Evolutionary conservation across 2,329 filamentous ascomycete genomes (phyloP).

Genomic region (Seiridium cupressi): DNA sequence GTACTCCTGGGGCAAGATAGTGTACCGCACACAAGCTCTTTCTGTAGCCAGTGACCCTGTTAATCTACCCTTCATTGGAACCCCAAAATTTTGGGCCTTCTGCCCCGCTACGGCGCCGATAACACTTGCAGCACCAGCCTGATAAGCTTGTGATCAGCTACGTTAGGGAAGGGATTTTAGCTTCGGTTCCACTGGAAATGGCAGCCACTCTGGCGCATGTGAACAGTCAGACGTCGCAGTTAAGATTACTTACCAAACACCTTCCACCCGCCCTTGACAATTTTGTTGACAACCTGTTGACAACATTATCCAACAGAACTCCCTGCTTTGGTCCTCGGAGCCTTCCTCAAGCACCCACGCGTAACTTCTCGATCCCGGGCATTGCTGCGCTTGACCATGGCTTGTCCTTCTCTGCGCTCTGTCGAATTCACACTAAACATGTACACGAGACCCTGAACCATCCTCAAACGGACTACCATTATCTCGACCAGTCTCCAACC

Average conservation of each 20-base stretch:
- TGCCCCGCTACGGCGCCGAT: constrained; percentile 11
- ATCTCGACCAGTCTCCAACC: too few species aligned
- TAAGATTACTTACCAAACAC: background rate
- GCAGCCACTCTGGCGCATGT: background rate
- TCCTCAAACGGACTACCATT: constrained; percentile 9
- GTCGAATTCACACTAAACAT: background rate
- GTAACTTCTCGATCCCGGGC: background rate
- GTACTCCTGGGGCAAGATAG: background rate
- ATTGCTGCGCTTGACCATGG: constrained; percentile 13
- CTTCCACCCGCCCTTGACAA: too few species aligned
- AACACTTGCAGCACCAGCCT: background rate
- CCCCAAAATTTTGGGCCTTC: constrained; percentile 10
- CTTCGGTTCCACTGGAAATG: background rate
- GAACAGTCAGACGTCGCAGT: background rate
- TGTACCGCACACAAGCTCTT: background rate
- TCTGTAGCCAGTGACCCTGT: too few species aligned
- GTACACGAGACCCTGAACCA: constrained; percentile 8
- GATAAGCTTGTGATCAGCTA: constrained; percentile 8
- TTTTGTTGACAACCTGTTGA: too few species aligned
- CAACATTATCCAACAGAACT: too few species aligned
- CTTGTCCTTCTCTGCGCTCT: background rate
- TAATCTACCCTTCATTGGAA: background rate
- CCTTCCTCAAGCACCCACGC: background rate
- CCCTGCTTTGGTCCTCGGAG: background rate
- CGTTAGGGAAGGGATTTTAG: background rate